A percentile compares a stretch with the other conserved stretches of the same genome.
These are phyloP conservation scores for Chytridium lagenaria DNA, from an alignment of 371 early-diverging fungal species.

Conservation along the genomic window DNA sequence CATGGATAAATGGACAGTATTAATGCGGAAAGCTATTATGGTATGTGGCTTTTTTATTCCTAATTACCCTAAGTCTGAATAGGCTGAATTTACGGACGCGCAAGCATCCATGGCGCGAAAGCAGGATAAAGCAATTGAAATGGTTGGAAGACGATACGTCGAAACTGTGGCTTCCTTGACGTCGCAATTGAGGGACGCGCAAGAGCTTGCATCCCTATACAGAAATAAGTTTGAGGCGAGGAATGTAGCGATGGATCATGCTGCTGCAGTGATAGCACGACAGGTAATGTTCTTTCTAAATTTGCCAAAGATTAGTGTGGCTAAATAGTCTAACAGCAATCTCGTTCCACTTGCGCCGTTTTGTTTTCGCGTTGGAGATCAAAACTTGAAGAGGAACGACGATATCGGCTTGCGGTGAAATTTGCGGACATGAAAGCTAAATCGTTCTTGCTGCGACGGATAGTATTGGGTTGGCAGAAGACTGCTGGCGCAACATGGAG, in stretches of 20 bases:
- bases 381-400: slow-evolving; percentile 24
- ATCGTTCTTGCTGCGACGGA: slow-evolving; percentile 17
- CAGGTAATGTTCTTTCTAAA: no score
- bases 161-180: slow-evolving; percentile 27
- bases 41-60: slow-evolving; percentile 20
- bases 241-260: slow-evolving; percentile 28
- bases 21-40: slow-evolving; percentile 42
- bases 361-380: slow-evolving; percentile 40
- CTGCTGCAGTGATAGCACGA: slow-evolving; percentile 18
- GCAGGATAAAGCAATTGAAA: slow-evolving; percentile 29
- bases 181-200: slow-evolving; percentile 31
- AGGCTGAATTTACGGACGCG: slow-evolving; percentile 42
- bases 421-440: slow-evolving; percentile 22
- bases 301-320: no score
- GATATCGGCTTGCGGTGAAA: slow-evolving; percentile 23
- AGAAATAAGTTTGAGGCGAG: slow-evolving; percentile 23
- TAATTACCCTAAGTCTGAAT: neutral
- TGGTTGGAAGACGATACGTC: slow-evolving; percentile 23
- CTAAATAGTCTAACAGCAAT: neutral
- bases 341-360: neutral
- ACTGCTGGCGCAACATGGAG: slow-evolving; percentile 47
- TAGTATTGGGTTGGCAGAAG: slow-evolving; percentile 46
- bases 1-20: slow-evolving; percentile 42
- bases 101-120: slow-evolving; percentile 20
- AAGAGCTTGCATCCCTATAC: slow-evolving; percentile 22